phyloP scores from a whole-genome alignment of 2,329 filamentous ascomycete genomes.

The Ilyonectria sp. region DNA sequence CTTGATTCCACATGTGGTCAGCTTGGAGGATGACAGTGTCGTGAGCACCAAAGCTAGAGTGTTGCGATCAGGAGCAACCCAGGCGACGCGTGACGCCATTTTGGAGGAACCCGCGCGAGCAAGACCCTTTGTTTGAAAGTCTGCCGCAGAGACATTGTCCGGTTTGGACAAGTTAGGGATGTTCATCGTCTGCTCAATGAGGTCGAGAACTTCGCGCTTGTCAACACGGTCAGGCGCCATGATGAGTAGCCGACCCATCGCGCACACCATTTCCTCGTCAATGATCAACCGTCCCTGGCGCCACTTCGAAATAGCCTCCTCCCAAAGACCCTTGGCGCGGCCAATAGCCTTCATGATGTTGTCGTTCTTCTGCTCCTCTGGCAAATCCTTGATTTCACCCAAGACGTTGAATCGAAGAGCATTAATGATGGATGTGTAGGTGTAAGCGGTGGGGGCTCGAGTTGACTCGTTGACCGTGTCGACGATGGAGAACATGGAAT shows the following conservation, averaged over 20 bases:
- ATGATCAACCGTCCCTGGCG: slow-evolving; percentile 77
- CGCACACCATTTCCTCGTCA: slow-evolving; percentile 83
- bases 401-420: slow-evolving; percentile 69
- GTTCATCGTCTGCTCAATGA: slow-evolving; percentile 87
- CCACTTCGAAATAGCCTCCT: slow-evolving; percentile 85
- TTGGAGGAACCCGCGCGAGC: slow-evolving; percentile 7
- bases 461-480: slow-evolving; percentile 77
- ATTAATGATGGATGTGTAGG: slow-evolving; percentile 88
- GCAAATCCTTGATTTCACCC: slow-evolving; percentile 46
- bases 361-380: slow-evolving; percentile 50
- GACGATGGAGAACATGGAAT: slow-evolving; percentile 84
- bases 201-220: slow-evolving; percentile 79
- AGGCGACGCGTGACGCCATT: slow-evolving; percentile 44
- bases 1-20: slow-evolving; percentile 73
- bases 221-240: slow-evolving; percentile 72
- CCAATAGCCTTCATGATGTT: slow-evolving; percentile 66
- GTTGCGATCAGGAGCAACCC: slow-evolving; percentile 66
- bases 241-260: slow-evolving; percentile 86
- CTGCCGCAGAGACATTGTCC: slow-evolving; percentile 23
- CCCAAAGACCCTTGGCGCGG: slow-evolving; percentile 84
- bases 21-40: slow-evolving; percentile 72
- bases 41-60: slow-evolving; percentile 79
- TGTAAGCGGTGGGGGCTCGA: slow-evolving; percentile 76
- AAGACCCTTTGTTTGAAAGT: slow-evolving; percentile 24
- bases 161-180: slow-evolving; percentile 70